Evolutionary conservation across 495 filamentous ascomycete species (phyloP), one percentile per base, ranked within the genome.

Genomic region (Terfezia claveryi): DNA sequence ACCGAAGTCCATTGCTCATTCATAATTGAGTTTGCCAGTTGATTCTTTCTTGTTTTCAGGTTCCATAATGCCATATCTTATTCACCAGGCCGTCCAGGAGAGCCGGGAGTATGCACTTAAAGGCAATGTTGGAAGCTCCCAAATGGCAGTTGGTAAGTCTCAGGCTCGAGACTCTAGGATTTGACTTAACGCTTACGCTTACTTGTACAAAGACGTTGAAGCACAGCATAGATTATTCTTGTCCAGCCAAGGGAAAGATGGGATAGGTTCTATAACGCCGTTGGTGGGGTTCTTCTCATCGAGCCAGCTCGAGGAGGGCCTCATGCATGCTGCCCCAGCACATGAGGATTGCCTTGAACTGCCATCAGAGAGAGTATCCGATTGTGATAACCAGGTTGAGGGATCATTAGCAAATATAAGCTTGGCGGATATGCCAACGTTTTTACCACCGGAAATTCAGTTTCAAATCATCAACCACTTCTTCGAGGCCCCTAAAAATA

Each of bases 391-490:
- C 16, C 38, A 44, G 16, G 16, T 44, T 11, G 20, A 20, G 2
- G 20, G 20, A 20, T 20, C 20, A 20, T 20, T 20, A 20, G 2
- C 20, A 20, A 20, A 20, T 20, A 20, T 20, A 20, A 20, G 2
- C 20, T 20, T 20, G 20, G 20, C 20, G 20, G 20, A 20, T 20
- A 2, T 20, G 20, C 38, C 38, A 11, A 16, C 38, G 10, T 10
- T 44, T 44, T 46, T 64, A 7, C 62, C 62, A 32, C 46, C 56
- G n/a, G 62, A 64, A 51, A 63, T 64, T 1, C 62, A 64, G 32
- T 49, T 63, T 8, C 58, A 64, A 53, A 63, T 64, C 36, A 61
- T 64, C 51, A 10, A 41, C 23, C 12, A 49, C 20, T 36, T 36
- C 16, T 10, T 14, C 7, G 52, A 54, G 16, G 10, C 38, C 10